phyloP scores from a whole-genome alignment of 2,329 filamentous ascomycete species.

The Xylariaceae sp. region DNA sequence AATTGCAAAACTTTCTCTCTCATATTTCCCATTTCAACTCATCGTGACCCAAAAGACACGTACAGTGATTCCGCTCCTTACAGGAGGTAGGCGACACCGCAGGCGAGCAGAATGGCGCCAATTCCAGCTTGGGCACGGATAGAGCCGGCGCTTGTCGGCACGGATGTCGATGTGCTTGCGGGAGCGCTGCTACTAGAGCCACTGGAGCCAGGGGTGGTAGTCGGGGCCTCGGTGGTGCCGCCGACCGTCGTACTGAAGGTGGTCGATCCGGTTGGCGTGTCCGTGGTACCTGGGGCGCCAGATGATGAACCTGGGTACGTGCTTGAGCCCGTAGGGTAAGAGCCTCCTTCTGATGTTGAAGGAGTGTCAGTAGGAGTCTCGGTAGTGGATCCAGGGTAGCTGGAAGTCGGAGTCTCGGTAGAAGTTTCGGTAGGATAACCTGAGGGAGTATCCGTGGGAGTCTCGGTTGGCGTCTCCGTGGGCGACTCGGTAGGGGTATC shows the following conservation, averaged over 20 bases:
- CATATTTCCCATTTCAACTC: constrained; percentile 8
- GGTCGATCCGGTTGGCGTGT: constrained; percentile 2
- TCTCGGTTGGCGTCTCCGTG: constrained; percentile 10
- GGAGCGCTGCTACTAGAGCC: not conserved
- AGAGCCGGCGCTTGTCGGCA: constrained; percentile 26
- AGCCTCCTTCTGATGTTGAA: constrained; percentile 1
- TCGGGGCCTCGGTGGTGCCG: constrained; percentile 7
- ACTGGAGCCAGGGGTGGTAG: constrained; percentile 10
- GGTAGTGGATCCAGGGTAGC: constrained; percentile 6
- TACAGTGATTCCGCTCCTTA: constrained; percentile 19
- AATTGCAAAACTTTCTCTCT: too few relatives aligned
- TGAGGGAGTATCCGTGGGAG: constrained; percentile 1
- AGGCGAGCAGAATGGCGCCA: constrained; percentile 30
- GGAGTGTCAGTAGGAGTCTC: constrained; percentile 1
- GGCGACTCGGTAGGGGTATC: constrained; percentile 5
- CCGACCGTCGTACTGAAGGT: constrained; percentile 11
- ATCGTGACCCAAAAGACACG: not conserved
- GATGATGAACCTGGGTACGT: constrained; percentile 5
- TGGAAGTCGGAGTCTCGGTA: constrained; percentile 1
- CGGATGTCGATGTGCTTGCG: constrained; percentile 5
- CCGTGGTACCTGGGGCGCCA: constrained; percentile 10
- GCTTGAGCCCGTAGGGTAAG: not conserved
- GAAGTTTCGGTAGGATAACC: constrained; percentile 12
- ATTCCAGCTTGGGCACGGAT: constrained; percentile 22
- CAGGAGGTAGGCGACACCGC: constrained; percentile 33